Evolutionary conservation across 2,329 filamentous ascomycete species (phyloP).

Genomic region (Cordyceps farinosa): DNA sequence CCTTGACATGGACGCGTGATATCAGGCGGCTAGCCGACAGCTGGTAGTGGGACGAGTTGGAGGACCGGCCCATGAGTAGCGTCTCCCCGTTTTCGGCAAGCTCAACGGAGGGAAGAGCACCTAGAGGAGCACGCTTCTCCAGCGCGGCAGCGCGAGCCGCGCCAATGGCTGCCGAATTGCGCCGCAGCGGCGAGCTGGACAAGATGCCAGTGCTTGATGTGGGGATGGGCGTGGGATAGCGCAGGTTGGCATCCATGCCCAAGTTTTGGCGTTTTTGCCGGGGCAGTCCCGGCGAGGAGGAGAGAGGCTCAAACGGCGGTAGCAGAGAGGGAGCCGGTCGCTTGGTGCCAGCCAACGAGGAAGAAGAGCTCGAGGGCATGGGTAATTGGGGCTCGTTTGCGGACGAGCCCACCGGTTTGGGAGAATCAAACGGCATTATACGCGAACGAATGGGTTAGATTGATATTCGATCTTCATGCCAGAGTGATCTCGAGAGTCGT

Average conservation of each 20-base stretch:
- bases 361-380: slow-evolving; percentile 6
- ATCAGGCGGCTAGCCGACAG: slow-evolving; percentile 88
- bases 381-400: slow-evolving; percentile 17
- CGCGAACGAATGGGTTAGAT: not conserved
- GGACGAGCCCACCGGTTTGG: slow-evolving; percentile 1
- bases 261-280: slow-evolving; percentile 66
- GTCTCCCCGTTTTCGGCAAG: slow-evolving; percentile 78
- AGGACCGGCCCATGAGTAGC: slow-evolving; percentile 86
- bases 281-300: slow-evolving; percentile 72
- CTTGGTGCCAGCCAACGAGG: slow-evolving; percentile 48
- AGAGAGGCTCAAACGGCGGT: slow-evolving; percentile 74
- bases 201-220: slow-evolving; percentile 92
- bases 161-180: slow-evolving; percentile 50
- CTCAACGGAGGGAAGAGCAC: slow-evolving; percentile 76
- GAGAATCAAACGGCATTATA: slow-evolving; percentile 16
- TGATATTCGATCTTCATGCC: not conserved
- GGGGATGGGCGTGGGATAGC: slow-evolving; percentile 89
- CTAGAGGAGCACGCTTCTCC: slow-evolving; percentile 75
- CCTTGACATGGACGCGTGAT: slow-evolving; percentile 89
- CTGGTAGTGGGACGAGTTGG: slow-evolving; percentile 93
- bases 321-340: slow-evolving; percentile 65
- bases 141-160: slow-evolving; percentile 42
- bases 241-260: slow-evolving; percentile 47
- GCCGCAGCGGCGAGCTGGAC: slow-evolving; percentile 73
- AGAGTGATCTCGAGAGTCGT: not conserved